Percentiles rank a stretch among this genome's conserved stretches.
Evolutionary conservation across 305 asterid genomes (phyloP).

Genomic region (Fraxinus angustifolia): DNA sequence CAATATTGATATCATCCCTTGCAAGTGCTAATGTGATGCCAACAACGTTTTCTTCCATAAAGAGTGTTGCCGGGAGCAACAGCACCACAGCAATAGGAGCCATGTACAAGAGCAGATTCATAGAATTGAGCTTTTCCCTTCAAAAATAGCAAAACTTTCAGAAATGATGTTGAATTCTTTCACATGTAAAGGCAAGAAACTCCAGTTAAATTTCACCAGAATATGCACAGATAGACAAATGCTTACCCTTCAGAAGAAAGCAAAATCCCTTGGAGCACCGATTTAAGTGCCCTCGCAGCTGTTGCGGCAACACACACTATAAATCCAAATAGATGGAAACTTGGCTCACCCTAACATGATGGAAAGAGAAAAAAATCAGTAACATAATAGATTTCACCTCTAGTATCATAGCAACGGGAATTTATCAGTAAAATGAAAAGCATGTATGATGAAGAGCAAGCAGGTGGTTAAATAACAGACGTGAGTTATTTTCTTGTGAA

Average conservation of each 20-base stretch:
- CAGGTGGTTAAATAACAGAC: background rate
- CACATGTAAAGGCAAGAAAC: constrained; percentile 13
- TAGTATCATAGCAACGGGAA: background rate
- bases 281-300: constrained; percentile 89
- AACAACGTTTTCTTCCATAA: constrained; percentile 72
- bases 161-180: constrained; percentile 19
- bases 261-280: constrained; percentile 88
- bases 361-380: constrained; percentile 26
- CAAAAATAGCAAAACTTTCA: constrained; percentile 21
- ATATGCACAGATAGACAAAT: constrained; percentile 5
- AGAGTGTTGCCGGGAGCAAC: constrained; percentile 63
- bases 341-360: constrained; percentile 71
- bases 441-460: background rate
- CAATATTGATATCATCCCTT: constrained; percentile 54
- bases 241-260: constrained; percentile 86
- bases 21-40: constrained; percentile 71
- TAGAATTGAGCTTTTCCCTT: constrained; percentile 77
- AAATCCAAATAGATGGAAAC: constrained; percentile 87
- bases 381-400: background rate
- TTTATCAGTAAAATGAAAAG: background rate
- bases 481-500: background rate
- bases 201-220: constrained; percentile 1
- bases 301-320: constrained; percentile 81
- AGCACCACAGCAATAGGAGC: constrained; percentile 81
- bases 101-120: constrained; percentile 86